A percentile compares a stretch with the other conserved stretches of the same genome.
These are phyloP conservation scores for Berberis thunbergii DNA, from an alignment of 164 flowering plant species.

Conservation along the genomic window DNA sequence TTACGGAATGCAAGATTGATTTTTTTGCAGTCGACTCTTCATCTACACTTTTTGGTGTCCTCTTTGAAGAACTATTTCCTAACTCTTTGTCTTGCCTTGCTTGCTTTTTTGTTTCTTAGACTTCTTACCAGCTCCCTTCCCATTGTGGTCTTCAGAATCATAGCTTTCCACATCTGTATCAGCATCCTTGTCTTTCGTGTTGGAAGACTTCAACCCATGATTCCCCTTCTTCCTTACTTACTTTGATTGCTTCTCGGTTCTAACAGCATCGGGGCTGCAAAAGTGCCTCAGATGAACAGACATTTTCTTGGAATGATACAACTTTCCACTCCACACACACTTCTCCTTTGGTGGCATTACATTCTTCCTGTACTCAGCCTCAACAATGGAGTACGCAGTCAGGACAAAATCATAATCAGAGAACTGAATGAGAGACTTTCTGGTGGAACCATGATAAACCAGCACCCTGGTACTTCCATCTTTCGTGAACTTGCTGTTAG, in stretches of 20 bases:
- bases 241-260: constrained; percentile 72
- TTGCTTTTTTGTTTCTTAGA: constrained; percentile 8
- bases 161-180: constrained; percentile 6
- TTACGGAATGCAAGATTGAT: constrained; percentile 61
- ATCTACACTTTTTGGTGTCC: constrained; percentile 11
- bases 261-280: constrained; percentile 75
- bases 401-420: constrained; percentile 77
- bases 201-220: constrained; percentile 7
- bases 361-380: constrained; percentile 65
- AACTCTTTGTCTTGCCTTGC: constrained; percentile 9
- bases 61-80: constrained; percentile 9
- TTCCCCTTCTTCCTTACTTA: constrained; percentile 41
- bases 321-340: constrained; percentile 60
- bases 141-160: constrained; percentile 11
- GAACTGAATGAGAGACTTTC: constrained; percentile 39
- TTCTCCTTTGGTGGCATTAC: constrained; percentile 65
- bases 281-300: constrained; percentile 39
- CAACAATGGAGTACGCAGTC: constrained; percentile 73
- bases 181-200: constrained; percentile 7
- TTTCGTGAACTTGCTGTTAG: constrained; percentile 50
- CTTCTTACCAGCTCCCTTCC: constrained; percentile 10
- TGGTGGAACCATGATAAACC: constrained; percentile 72
- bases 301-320: constrained; percentile 37
- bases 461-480: constrained; percentile 67
- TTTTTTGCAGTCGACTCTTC: constrained; percentile 14